Evolutionary conservation across 2,329 filamentous ascomycete genomes (phyloP), one percentile per base, ranked within the genome.

Genomic region (Hypoxylon sp.): DNA sequence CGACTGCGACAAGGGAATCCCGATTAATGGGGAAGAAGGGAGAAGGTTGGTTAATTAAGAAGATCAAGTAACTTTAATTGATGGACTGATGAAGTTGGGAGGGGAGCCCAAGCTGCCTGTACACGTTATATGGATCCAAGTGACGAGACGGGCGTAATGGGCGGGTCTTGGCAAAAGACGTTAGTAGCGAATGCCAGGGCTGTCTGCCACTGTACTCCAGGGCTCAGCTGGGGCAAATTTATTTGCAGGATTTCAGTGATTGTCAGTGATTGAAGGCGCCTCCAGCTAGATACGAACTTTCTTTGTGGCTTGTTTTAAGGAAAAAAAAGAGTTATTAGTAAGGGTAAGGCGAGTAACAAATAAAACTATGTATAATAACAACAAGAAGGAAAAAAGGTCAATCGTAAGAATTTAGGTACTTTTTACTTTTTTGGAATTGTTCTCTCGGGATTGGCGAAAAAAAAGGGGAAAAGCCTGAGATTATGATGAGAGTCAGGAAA

Each of bases 41-140:
- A 55, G 61, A 59, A 53, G 63, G 49, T 63, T 66, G 50, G 66
- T 61, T 60, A 62, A 57, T 60, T 60, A 57, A 45, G 32, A 7
- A 45, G 32, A 7, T 48, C 5, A 45, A 30, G 52, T 65, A 64
- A 57, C 50, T 60, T 67, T 67, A 55, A 61, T 65, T 68, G 62
- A 68, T 68, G 50, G 43, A 64, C 23, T 52, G 64, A 65, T 49
- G 59, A 67, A 66, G 56, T 64, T 67, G 62, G 61, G 64, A 67
- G 67, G 64, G 61, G 63, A 64, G 67, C 60, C 63, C 60, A 64
- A 65, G 49, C 51, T 64, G 63, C 48, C 51, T 14, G 63, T 67
- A 67, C 63, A 67, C 63, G 52, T 66, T 57, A 51, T 65, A 61
- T 30, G 48, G 58, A 53, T 30, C 49, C 58, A 46, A 32, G 48